These are phyloP conservation scores for Penicillium crustosum DNA, from an alignment of 2,329 filamentous ascomycete species.

Conservation along the genomic window DNA sequence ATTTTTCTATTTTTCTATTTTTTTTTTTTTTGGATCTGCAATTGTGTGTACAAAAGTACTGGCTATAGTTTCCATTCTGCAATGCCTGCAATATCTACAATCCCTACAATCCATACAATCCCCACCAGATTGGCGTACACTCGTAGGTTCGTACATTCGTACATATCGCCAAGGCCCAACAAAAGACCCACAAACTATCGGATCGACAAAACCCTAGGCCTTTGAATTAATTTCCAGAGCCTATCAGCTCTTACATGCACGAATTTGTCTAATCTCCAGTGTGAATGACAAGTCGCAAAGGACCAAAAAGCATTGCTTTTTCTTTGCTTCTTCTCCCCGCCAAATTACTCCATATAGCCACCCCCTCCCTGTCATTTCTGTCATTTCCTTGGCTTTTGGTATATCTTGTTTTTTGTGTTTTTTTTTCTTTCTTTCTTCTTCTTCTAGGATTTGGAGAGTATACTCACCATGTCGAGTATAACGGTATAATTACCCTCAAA, in stretches of 20 bases:
- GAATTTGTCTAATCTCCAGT: slow-evolving; percentile 2
- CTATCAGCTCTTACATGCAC: slow-evolving; percentile 16
- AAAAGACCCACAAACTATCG: slow-evolving; percentile 18
- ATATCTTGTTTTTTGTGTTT: not conserved
- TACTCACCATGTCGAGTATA: slow-evolving; percentile 17
- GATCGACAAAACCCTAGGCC: slow-evolving; percentile 20
- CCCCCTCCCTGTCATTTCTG: not conserved
- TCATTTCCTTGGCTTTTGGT: slow-evolving; percentile 3
- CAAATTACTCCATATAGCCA: slow-evolving; percentile 9
- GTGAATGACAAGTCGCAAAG: slow-evolving; percentile 31
- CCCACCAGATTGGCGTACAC: no score
- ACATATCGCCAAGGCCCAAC: not conserved
- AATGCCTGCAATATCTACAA: no score
- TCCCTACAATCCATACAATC: no score
- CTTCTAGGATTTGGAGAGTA: not conserved
- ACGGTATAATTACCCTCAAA: slow-evolving; percentile 9
- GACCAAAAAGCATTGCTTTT: slow-evolving; percentile 11
- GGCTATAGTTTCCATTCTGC: no score
- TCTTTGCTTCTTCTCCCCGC: slow-evolving; percentile 1
- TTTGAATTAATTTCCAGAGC: slow-evolving; percentile 14
- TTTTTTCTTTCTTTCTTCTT: no score
- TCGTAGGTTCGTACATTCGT: no score
- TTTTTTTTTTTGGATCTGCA: not conserved
- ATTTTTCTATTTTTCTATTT: not conserved
- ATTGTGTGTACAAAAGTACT: not conserved